These are phyloP conservation scores for Fraxinus pennsylvanica DNA, from an alignment of 257 asterid species.

Conservation along the genomic window DNA sequence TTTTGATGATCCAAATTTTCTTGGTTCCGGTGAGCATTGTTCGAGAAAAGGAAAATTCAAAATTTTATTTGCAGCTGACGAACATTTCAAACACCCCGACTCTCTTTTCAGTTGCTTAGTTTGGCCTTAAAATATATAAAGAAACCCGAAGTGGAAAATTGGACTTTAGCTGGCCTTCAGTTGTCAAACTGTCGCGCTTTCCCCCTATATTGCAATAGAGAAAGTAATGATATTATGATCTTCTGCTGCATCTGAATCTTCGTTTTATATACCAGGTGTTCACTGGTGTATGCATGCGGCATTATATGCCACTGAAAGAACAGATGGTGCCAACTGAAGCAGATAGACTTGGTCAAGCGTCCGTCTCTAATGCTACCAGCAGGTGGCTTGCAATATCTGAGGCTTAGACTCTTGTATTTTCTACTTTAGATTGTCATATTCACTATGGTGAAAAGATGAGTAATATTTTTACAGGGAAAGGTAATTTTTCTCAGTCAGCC, in stretches of 20 bases:
- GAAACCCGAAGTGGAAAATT: too few relatives aligned
- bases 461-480: background rate
- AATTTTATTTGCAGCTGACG: too few relatives aligned
- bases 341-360: conserved; percentile 77
- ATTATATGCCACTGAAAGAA: conserved; percentile 67
- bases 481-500: background rate
- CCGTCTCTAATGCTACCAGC: conserved; percentile 84
- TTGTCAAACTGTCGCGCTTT: too few relatives aligned
- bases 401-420: conserved; percentile 38
- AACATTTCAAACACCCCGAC: too few relatives aligned
- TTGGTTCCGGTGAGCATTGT: too few relatives aligned
- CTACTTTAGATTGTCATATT: conserved; percentile 7
- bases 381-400: conserved; percentile 87
- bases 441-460: background rate
- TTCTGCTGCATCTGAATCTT: background rate
- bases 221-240: background rate
- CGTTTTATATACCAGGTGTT: conserved; percentile 60
- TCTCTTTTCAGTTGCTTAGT: too few relatives aligned
- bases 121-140: too few relatives aligned
- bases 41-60: too few relatives aligned
- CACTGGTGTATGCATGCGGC: conserved; percentile 92
- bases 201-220: background rate
- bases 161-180: too few relatives aligned
- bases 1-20: too few relatives aligned
- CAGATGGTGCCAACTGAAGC: conserved; percentile 44